Conservation (phyloP, 352 stramenopile species). For the Phytophthora idaei region DNA sequence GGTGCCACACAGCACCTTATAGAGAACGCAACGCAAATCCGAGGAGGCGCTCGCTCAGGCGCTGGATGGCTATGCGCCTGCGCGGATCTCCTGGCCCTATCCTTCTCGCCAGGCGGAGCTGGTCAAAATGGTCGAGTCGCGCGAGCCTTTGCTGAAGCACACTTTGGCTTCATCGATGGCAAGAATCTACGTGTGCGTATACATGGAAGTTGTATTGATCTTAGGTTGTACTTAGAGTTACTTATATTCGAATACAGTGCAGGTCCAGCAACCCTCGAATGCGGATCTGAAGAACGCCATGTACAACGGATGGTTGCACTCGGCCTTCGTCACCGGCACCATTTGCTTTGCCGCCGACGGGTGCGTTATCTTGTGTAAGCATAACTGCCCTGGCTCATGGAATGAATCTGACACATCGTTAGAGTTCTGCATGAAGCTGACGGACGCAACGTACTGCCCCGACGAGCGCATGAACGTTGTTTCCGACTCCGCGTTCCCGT, state of each 20-base stretch:
- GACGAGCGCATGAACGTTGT: constrained; percentile 4
- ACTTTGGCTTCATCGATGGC: constrained; percentile 15
- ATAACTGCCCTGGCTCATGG: constrained; percentile 21
- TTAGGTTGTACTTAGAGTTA: neutral
- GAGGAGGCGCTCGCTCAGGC: neutral
- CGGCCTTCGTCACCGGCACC: constrained; percentile 10
- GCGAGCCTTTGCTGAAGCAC: constrained; percentile 30
- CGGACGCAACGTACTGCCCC: neutral
- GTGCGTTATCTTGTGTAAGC: constrained; percentile 14
- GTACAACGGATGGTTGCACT: neutral
- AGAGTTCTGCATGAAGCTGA: neutral
- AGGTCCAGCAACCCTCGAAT: constrained; percentile 5
- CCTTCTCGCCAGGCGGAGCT: constrained; percentile 1
- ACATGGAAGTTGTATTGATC: neutral
- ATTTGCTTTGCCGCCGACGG: constrained; percentile 18
- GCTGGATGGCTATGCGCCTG: neutral
- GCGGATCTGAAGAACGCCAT: constrained; percentile 1
- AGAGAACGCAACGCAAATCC: constrained; percentile 6
- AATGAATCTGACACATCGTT: neutral
- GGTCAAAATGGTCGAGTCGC: constrained; percentile 23
- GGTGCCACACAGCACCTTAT: constrained; percentile 1
- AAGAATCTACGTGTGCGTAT: constrained; percentile 7
- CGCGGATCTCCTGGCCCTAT: constrained; percentile 1
- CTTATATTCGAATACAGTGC: neutral
- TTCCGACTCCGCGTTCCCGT: constrained; percentile 6